phyloP scores from a whole-genome alignment of 208 protist genomes.

The Leishmania gerbilli region DNA sequence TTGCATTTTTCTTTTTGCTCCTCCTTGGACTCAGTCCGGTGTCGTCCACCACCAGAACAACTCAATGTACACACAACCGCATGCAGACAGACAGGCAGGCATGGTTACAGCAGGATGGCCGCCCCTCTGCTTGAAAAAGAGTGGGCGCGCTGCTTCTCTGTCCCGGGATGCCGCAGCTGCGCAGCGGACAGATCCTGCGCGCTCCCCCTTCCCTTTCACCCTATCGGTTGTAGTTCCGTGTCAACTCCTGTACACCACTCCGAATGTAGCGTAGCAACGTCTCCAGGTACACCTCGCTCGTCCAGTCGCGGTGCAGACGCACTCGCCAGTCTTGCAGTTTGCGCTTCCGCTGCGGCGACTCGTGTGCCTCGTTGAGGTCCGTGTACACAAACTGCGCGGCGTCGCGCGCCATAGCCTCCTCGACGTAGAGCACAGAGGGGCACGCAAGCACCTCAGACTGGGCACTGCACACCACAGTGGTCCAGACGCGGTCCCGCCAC shows the following conservation, averaged over 20 bases:
- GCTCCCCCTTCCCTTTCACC: neutral
- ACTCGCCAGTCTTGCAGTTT: slow-evolving; percentile 29
- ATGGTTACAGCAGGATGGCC: neutral
- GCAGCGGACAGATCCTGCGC: neutral
- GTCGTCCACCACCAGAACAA: neutral
- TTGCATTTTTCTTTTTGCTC: neutral
- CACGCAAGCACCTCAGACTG: slow-evolving; percentile 72
- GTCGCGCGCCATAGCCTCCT: slow-evolving; percentile 45
- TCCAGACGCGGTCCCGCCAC: slow-evolving; percentile 33
- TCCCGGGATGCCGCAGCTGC: neutral
- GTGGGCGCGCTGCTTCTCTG: neutral
- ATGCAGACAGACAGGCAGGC: neutral
- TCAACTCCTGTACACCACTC: slow-evolving; percentile 19
- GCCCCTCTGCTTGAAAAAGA: neutral
- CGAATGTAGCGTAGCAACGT: slow-evolving; percentile 45
- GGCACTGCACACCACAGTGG: slow-evolving; percentile 42
- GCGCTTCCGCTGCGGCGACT: slow-evolving; percentile 26
- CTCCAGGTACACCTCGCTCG: slow-evolving; percentile 62
- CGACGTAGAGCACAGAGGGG: slow-evolving; percentile 53
- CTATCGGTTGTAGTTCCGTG: slow-evolving; percentile 35
- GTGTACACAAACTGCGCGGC: slow-evolving; percentile 27
- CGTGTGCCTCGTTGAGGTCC: slow-evolving; percentile 39
- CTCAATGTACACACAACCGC: neutral
- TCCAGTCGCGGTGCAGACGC: slow-evolving; percentile 46
- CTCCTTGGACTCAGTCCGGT: neutral